A percentile compares a stretch with the other conserved stretches of the same genome.
Conservation (phyloP, 2,329 filamentous ascomycete genomes). For the Fusarium nygamai region DNA sequence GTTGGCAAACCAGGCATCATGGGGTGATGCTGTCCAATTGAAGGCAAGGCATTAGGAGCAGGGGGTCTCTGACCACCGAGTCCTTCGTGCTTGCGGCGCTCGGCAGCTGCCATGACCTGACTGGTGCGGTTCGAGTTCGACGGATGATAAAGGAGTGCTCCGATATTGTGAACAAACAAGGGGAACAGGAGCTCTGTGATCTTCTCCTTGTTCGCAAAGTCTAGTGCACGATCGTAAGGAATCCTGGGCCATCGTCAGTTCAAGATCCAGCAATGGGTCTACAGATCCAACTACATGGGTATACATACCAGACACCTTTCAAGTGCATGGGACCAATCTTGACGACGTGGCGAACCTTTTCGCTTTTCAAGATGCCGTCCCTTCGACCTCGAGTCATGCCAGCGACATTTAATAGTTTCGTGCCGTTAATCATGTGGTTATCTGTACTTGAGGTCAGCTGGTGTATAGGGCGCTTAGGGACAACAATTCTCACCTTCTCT, state of each 20-base stretch:
- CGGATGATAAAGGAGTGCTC: constrained; percentile 91
- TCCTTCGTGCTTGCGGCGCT: constrained; percentile 78
- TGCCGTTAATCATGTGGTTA: constrained; percentile 99
- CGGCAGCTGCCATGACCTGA: constrained; percentile 86
- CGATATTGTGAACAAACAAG: constrained; percentile 97
- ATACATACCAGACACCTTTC: constrained; percentile 91
- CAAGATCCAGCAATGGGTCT: neutral
- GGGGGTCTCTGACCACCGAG: constrained; percentile 65
- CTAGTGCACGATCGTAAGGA: constrained; percentile 94
- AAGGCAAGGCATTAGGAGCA: constrained; percentile 67
- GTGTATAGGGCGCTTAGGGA: neutral
- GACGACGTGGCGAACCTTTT: constrained; percentile 95
- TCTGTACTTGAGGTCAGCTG: constrained; percentile 61
- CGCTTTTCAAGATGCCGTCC: constrained; percentile 97
- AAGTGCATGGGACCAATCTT: constrained; percentile 99
- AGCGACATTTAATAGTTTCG: constrained; percentile 94
- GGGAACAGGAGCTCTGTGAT: constrained; percentile 96
- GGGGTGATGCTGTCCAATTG: constrained; percentile 69
- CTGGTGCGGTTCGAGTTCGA: constrained; percentile 85
- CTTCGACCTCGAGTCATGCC: constrained; percentile 96
- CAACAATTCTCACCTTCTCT: constrained; percentile 75
- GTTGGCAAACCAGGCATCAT: constrained; percentile 26
- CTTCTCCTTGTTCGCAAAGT: constrained; percentile 99
- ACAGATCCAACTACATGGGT: constrained; percentile 18
- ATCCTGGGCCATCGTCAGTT: constrained; percentile 72